Evolutionary conservation across 306 rosid species (phyloP).

Genomic region (Oemleria cerasiformis): DNA sequence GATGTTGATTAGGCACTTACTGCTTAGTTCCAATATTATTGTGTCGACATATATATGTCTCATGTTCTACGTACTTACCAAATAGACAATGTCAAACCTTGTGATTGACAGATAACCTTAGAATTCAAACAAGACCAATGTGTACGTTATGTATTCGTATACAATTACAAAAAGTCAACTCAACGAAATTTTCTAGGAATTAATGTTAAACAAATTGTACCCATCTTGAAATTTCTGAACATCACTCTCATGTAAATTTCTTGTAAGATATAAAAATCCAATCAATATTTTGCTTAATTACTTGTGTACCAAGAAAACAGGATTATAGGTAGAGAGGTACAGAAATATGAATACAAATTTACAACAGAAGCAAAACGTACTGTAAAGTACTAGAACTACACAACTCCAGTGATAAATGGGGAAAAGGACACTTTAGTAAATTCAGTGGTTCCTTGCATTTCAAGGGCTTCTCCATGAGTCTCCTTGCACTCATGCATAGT

Average conservation of each 20-base stretch:
- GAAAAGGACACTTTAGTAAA: not conserved
- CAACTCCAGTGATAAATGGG: conserved; percentile 7
- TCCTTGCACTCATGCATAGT: conserved; percentile 20
- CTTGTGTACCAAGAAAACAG: too few relatives aligned
- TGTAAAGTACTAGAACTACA: not conserved
- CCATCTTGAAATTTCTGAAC: not conserved
- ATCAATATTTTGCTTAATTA: too few relatives aligned
- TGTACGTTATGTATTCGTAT: too few relatives aligned
- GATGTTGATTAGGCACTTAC: not conserved
- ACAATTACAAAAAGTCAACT: too few relatives aligned
- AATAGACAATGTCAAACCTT: too few relatives aligned
- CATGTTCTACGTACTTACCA: too few relatives aligned
- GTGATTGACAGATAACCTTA: too few relatives aligned
- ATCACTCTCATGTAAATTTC: not conserved
- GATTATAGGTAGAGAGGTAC: not conserved
- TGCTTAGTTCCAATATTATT: too few relatives aligned
- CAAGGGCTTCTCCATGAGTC: conserved; percentile 21
- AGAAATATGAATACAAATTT: not conserved
- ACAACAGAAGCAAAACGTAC: not conserved
- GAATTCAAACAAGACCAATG: too few relatives aligned
- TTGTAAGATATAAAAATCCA: too few relatives aligned
- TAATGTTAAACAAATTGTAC: too few relatives aligned
- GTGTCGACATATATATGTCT: not conserved
- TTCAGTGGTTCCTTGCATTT: conserved; percentile 20
- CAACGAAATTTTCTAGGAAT: too few relatives aligned